These are phyloP conservation scores for Suillus subalutaceus DNA, from an alignment of 768 basidiomycete species.

Conservation along the genomic window DNA sequence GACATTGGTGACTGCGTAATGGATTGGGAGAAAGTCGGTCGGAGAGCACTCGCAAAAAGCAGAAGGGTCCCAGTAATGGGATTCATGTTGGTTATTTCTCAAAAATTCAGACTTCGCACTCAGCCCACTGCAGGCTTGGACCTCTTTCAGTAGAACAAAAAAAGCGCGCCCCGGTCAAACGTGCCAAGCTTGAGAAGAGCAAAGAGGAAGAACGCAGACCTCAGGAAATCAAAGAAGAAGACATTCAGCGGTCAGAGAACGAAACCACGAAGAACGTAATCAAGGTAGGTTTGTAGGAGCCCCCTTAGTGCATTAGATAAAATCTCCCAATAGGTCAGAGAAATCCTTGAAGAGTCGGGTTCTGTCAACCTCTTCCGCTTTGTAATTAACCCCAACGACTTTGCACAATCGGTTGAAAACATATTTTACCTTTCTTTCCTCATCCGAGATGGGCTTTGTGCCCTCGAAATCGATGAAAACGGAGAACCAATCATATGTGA, in stretches of 20 bases:
- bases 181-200: slow-evolving; percentile 72
- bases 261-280: slow-evolving; percentile 89
- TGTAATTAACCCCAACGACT: slow-evolving; percentile 87
- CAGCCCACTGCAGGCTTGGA: slow-evolving; percentile 68
- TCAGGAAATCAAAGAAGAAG: slow-evolving; percentile 80
- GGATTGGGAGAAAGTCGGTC: slow-evolving; percentile 87
- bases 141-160: slow-evolving; percentile 88
- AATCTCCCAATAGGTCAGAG: slow-evolving; percentile 51
- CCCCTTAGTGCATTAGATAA: background rate
- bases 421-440: slow-evolving; percentile 94
- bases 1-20: slow-evolving; percentile 52
- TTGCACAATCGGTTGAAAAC: slow-evolving; percentile 95
- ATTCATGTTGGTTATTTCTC: slow-evolving; percentile 71
- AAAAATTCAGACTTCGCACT: slow-evolving; percentile 10
- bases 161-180: slow-evolving; percentile 61
- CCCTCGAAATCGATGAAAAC: slow-evolving; percentile 65
- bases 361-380: slow-evolving; percentile 82
- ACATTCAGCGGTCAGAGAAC: slow-evolving; percentile 81
- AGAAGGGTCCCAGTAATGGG: slow-evolving; percentile 79
- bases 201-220: slow-evolving; percentile 71
- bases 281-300: slow-evolving; percentile 47
- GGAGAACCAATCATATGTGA: slow-evolving; percentile 79
- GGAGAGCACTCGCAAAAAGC: slow-evolving; percentile 80
- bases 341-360: slow-evolving; percentile 53
- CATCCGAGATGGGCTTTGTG: slow-evolving; percentile 82